These are phyloP conservation scores for Cutaneotrichosporon spelunceum DNA, from an alignment of 1,284 basidiomycete genomes.

Conservation along the genomic window DNA sequence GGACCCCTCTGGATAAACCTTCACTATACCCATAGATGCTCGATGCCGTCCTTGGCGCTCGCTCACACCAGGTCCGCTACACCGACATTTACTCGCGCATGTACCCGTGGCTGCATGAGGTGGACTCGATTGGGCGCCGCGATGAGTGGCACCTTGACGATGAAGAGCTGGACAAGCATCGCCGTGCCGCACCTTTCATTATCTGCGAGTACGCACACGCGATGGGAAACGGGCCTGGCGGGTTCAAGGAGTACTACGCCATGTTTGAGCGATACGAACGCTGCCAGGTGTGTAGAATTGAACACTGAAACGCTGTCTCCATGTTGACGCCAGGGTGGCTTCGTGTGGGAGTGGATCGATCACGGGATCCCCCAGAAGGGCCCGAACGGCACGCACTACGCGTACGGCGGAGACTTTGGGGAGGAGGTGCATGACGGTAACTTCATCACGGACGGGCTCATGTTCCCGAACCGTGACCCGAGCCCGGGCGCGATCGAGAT, in stretches of 20 bases:
- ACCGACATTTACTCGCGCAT: constrained; percentile 30
- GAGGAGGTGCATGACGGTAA: constrained; percentile 30
- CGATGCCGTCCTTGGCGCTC: background rate
- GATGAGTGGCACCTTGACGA: constrained; percentile 12
- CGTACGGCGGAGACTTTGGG: constrained; percentile 34
- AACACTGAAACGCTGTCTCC: background rate
- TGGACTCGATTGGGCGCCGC: constrained; percentile 21
- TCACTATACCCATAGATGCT: too few species aligned
- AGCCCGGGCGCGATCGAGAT: constrained; percentile 25
- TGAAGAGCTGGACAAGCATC: constrained; percentile 12
- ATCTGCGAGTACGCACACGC: constrained; percentile 32
- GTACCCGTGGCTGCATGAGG: constrained; percentile 26
- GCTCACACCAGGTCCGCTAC: constrained; percentile 1
- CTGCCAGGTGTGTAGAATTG: constrained; percentile 1
- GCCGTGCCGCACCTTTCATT: constrained; percentile 25
- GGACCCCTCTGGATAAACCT: too few species aligned
- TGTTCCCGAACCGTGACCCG: constrained; percentile 31
- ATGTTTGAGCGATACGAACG: constrained; percentile 31
- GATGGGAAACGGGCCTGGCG: constrained; percentile 35
- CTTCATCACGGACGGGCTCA: constrained; percentile 29
- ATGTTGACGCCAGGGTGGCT: constrained; percentile 21
- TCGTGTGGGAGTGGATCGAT: constrained; percentile 37
- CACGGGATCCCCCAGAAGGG: constrained; percentile 23
- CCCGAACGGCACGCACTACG: constrained; percentile 23
- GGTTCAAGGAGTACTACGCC: constrained; percentile 27